Conservation (phyloP, 805 yeast species). For the Millerozyma miso region DNA sequence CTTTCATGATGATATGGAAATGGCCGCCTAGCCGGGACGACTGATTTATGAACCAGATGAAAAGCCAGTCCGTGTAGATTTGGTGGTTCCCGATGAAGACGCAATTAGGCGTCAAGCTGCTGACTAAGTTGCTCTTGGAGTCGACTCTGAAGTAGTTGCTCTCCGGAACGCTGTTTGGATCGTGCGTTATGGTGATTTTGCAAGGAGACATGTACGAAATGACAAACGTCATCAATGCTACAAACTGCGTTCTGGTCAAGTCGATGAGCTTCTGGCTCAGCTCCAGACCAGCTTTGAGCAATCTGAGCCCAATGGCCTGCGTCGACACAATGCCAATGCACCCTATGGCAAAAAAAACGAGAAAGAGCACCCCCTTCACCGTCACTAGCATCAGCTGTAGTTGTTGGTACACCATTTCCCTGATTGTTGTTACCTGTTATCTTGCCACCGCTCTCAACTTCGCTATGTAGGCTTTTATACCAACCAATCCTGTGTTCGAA, state of each 20-base stretch:
- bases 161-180: constrained; percentile 21
- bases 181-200: constrained; percentile 48
- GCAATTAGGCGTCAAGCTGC: constrained; percentile 44
- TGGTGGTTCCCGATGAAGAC: constrained; percentile 87
- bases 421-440: too few species aligned
- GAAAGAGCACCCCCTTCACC: constrained; percentile 17
- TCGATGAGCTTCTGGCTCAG: constrained; percentile 42
- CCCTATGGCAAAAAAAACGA: constrained; percentile 13
- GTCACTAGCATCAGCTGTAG: too few species aligned
- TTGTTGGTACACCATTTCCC: too few species aligned
- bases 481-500: too few species aligned
- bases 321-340: constrained; percentile 40
- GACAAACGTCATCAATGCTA: constrained; percentile 49
- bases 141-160: constrained; percentile 24
- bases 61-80: constrained; percentile 91
- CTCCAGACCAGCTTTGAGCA: constrained; percentile 27
- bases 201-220: constrained; percentile 51
- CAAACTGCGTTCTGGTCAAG: constrained; percentile 55
- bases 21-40: constrained; percentile 61
- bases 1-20: constrained; percentile 73
- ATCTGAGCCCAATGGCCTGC: constrained; percentile 37
- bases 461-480: too few species aligned
- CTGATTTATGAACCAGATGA: constrained; percentile 80
- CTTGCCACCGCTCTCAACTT: not conserved
- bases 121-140: constrained; percentile 19